Conservation (phyloP, 306 rosid genomes). For the Begonia loranthoides region DNA sequence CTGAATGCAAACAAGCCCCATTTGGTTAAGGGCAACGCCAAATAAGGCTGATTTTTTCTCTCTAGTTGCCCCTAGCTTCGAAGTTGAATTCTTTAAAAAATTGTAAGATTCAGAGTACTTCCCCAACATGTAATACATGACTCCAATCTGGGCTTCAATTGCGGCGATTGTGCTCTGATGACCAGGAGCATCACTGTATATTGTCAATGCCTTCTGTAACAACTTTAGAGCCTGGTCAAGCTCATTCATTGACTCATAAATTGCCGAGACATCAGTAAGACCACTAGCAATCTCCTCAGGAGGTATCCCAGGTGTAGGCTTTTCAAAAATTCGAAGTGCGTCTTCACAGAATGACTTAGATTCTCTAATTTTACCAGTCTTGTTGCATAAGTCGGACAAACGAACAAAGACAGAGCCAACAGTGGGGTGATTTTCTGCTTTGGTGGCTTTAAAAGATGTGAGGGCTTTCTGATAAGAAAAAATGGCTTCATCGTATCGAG, state of each 20-base stretch:
- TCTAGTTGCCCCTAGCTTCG: conserved; percentile 68
- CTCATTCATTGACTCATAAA: conserved; percentile 82
- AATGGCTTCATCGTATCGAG: conserved; percentile 70
- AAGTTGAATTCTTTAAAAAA: conserved; percentile 46
- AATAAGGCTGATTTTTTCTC: conserved; percentile 80
- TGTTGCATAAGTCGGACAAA: conserved; percentile 63
- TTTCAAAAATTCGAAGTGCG: conserved; percentile 76
- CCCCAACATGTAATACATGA: conserved; percentile 58
- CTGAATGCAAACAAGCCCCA: conserved; percentile 88
- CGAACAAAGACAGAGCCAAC: conserved; percentile 73
- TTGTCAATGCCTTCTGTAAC: conserved; percentile 52
- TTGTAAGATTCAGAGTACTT: conserved; percentile 58
- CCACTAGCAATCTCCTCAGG: conserved; percentile 80
- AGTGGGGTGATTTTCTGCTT: conserved; percentile 85
- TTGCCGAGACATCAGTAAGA: conserved; percentile 63
- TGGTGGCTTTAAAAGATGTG: conserved; percentile 54
- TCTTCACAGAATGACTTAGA: conserved; percentile 66
- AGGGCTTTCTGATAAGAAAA: conserved; percentile 82
- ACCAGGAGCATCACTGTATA: conserved; percentile 56
- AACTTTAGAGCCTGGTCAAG: conserved; percentile 60
- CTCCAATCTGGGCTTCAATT: conserved; percentile 94
- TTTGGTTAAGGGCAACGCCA: conserved; percentile 81
- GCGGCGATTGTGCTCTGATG: conserved; percentile 77
- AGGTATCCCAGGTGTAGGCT: conserved; percentile 57
- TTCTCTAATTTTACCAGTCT: conserved; percentile 63